These are phyloP conservation scores for Hibiscus syriacus DNA, from an alignment of 345 rosid genomes.

Conservation along the genomic window DNA sequence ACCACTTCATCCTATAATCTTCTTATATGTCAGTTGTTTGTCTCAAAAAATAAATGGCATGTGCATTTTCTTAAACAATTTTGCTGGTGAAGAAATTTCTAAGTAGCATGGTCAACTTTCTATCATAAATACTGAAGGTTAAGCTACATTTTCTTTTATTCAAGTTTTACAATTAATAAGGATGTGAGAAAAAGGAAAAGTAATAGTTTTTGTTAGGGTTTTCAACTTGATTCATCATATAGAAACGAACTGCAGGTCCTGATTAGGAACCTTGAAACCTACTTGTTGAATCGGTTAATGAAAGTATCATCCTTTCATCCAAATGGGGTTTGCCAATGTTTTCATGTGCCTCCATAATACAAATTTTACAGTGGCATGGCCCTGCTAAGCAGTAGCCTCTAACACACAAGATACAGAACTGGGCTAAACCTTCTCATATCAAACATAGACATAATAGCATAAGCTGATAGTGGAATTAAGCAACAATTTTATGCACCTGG, in stretches of 20 bases:
- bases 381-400: background rate
- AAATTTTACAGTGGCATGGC: background rate
- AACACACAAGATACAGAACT: background rate
- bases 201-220: background rate
- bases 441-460: background rate
- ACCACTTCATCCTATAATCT: background rate
- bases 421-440: background rate
- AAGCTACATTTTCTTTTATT: background rate
- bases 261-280: background rate
- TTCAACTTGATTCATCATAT: slow-evolving; percentile 3
- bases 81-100: background rate
- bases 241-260: background rate
- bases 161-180: background rate
- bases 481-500: slow-evolving; percentile 45
- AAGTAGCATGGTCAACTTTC: background rate
- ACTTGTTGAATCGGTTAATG: background rate
- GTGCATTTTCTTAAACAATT: background rate
- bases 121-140: background rate
- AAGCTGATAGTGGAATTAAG: background rate
- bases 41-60: background rate
- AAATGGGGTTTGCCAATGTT: background rate
- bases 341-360: background rate
- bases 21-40: background rate
- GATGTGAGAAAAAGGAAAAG: background rate
- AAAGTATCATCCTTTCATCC: background rate